Base-by-base conservation (phyloP, 164 flowering plant species). In the Nymphaea colorata region DNA sequence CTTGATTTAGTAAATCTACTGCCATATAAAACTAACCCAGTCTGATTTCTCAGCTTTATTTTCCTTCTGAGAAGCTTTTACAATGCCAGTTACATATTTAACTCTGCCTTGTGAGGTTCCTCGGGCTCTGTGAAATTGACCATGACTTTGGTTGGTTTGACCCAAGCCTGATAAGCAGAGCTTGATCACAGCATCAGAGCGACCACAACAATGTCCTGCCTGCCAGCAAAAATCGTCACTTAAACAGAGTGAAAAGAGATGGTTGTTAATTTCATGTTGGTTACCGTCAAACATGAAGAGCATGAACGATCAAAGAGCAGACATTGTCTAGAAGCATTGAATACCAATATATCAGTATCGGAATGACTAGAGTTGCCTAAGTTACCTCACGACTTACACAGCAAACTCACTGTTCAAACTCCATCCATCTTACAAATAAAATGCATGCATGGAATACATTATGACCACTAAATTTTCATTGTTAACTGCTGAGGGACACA, bases 181-280 rank as follows among this genome's bases (percentile, higher is more conserved):
- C 75, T 86, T 90, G 79, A 92, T 79, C 57, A 97, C 96, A 82
- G 97, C 98, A 75, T 92, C 98, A 79, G 90, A 92, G 61, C 90
- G 87, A 77, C 86, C 90, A 78, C 87, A 97, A 71, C 90, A 92
- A 70, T 96, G 85, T 73, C 90, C 95, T 73, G 99, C 91, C 96
- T 90, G 90, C 75, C 73, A 73, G 8, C 12, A 51, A 2, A 51
- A 51, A 51, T 51, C 57, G 14, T 15, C 8, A 51, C 12, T 51
- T 51, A 10, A 8, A 15, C 57, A 51, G 3, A 51, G 36, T 25
- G 36, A 51, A 51, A 8, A 51, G 14, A 10, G 14, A 51, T 51
- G 0, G 8, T 51, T 5, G 57, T 8, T 51, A 51, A 15, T 51
- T 51, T 8, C 57, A 51, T 51, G 57, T 51, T 45, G 53, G 53